Conservation (phyloP, 768 basidiomycete genomes). For the Suillus subluteus region DNA sequence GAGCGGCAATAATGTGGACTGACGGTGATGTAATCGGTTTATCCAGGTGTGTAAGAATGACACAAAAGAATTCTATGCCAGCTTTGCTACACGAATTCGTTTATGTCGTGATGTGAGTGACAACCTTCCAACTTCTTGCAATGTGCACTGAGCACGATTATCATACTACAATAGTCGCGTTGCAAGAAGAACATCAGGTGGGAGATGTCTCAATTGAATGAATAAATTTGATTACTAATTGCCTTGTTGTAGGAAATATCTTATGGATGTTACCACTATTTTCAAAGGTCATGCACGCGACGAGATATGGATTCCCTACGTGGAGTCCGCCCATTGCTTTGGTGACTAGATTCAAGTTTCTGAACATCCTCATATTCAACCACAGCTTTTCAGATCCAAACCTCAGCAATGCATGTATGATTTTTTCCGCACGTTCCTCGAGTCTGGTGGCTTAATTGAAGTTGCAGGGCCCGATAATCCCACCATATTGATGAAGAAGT, state of each 20-base stretch:
- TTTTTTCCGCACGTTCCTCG: background rate
- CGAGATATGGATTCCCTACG: conserved; percentile 24
- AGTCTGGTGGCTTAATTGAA: background rate
- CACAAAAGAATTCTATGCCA: conserved; percentile 44
- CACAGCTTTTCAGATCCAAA: background rate
- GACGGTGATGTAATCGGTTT: conserved; percentile 9
- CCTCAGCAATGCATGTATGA: conserved; percentile 16
- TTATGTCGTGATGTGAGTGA: conserved; percentile 46
- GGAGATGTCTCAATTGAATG: no score
- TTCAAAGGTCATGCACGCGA: background rate
- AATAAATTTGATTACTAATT: background rate
- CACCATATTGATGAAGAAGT: conserved; percentile 20
- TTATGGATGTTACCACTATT: conserved; percentile 12
- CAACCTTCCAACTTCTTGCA: background rate
- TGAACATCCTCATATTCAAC: conserved; percentile 1
- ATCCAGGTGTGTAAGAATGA: conserved; percentile 42
- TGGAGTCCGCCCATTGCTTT: conserved; percentile 27
- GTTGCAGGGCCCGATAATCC: conserved; percentile 25
- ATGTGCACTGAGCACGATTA: background rate
- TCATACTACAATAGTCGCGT: conserved; percentile 19
- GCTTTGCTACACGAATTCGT: conserved; percentile 51
- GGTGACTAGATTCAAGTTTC: conserved; percentile 14
- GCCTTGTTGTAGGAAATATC: conserved; percentile 14
- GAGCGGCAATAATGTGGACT: background rate
- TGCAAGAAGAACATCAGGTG: conserved; percentile 26